Evolutionary conservation across 208 protist species (phyloP).

Genomic region (Angomonas deanei): DNA sequence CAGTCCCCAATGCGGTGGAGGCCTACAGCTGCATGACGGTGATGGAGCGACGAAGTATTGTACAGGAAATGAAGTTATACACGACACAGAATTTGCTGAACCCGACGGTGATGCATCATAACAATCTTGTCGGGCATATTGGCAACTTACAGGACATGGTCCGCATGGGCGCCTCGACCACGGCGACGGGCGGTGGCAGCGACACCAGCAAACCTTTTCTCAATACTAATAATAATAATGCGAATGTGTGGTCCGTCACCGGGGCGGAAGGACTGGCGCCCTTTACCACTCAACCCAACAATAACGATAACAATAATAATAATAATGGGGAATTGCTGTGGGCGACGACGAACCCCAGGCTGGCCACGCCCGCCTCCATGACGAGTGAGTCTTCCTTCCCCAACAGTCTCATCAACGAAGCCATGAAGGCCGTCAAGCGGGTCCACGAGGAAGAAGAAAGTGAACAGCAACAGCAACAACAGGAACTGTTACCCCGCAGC

Average conservation of each 20-base stretch:
- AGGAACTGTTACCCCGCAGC: background rate
- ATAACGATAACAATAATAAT: background rate
- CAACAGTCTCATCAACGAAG: background rate
- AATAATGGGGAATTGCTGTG: background rate
- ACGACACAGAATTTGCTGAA: too few species aligned
- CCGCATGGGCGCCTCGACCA: too few species aligned
- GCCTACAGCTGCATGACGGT: conserved; percentile 16
- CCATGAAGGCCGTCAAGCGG: background rate
- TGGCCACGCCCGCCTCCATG: background rate
- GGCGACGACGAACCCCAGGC: too few species aligned
- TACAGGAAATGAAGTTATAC: too few species aligned
- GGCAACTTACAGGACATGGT: too few species aligned
- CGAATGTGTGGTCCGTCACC: background rate
- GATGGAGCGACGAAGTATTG: conserved; percentile 11
- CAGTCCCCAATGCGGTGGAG: conserved; percentile 32
- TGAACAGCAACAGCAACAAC: too few species aligned
- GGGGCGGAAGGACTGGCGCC: background rate
- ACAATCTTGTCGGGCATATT: too few species aligned
- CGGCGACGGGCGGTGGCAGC: too few species aligned
- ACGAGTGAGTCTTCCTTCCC: background rate
- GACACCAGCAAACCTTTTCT: too few species aligned
- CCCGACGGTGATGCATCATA: too few species aligned
- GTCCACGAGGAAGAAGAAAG: background rate
- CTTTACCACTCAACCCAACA: background rate
- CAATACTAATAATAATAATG: background rate